Conservation (phyloP, 208 protist genomes). For the Leishmania gerbilli region DNA sequence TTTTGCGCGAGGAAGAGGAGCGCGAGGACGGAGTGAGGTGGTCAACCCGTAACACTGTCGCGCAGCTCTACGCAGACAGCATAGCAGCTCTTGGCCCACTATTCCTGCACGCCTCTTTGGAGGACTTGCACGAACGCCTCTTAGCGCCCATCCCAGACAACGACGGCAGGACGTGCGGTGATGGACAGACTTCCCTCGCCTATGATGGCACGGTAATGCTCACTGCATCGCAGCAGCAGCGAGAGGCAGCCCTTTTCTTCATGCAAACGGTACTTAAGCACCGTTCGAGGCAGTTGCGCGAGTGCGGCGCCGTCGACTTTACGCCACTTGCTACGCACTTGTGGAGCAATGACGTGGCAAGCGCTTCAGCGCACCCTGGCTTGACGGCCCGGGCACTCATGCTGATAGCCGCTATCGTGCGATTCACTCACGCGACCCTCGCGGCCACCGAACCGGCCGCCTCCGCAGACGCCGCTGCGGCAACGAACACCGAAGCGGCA, state of each 20-base stretch:
- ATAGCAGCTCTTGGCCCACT: slow-evolving; percentile 36
- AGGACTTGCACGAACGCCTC: slow-evolving; percentile 35
- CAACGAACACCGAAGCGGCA: background rate
- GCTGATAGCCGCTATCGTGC: slow-evolving; percentile 35
- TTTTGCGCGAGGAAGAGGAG: slow-evolving; percentile 63
- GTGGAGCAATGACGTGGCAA: slow-evolving; percentile 35
- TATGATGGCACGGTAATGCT: background rate
- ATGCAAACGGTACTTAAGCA: slow-evolving; percentile 42
- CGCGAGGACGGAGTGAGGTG: slow-evolving; percentile 47
- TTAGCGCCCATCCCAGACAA: slow-evolving; percentile 4
- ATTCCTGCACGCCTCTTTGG: slow-evolving; percentile 47
- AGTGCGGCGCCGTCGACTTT: slow-evolving; percentile 43
- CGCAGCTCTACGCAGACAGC: slow-evolving; percentile 31
- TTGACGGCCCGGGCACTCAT: slow-evolving; percentile 47
- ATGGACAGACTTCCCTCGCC: background rate
- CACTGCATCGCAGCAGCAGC: slow-evolving; percentile 18
- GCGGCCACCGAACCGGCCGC: background rate
- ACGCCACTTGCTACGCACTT: slow-evolving; percentile 34
- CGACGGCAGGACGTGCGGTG: background rate
- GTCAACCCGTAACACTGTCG: slow-evolving; percentile 47
- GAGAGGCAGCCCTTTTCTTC: slow-evolving; percentile 60
- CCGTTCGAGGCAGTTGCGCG: slow-evolving; percentile 25
- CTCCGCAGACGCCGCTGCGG: background rate
- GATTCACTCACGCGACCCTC: slow-evolving; percentile 17
- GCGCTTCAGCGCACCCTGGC: slow-evolving; percentile 22